Evolutionary conservation across 1,284 basidiomycete species (phyloP).

Genomic region (Sanguinoderma infundibulare): DNA sequence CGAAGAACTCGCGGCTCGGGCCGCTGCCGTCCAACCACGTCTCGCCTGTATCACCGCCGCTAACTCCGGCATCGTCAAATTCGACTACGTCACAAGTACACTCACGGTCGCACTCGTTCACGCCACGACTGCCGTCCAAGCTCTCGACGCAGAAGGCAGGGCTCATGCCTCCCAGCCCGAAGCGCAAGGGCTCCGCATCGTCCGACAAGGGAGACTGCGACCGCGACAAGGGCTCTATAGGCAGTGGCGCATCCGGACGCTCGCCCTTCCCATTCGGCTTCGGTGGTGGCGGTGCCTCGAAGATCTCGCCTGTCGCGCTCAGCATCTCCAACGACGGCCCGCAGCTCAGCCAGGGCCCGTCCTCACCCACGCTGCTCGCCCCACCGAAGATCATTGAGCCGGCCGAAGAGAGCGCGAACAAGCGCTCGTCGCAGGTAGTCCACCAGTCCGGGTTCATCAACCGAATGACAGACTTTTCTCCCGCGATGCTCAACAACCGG

Average conservation of each 20-base stretch:
- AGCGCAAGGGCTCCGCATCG: constrained; percentile 56
- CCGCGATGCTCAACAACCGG: constrained; percentile 37
- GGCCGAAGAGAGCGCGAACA: constrained; percentile 33
- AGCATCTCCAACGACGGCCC: constrained; percentile 18
- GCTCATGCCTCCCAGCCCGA: constrained; percentile 48
- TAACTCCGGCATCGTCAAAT: constrained; percentile 27
- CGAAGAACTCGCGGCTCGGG: constrained; percentile 30
- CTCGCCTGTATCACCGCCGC: constrained; percentile 32
- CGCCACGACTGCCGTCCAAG: constrained; percentile 72
- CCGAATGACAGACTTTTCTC: constrained; percentile 57
- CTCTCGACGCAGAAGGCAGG: constrained; percentile 54
- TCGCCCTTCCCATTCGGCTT: constrained; percentile 42
- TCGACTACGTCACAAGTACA: constrained; percentile 44
- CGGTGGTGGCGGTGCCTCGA: constrained; percentile 23
- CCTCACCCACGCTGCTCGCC: constrained; percentile 47
- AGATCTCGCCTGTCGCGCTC: constrained; percentile 21
- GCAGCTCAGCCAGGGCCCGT: constrained; percentile 28
- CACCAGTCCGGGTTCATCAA: constrained; percentile 78
- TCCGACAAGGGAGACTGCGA: constrained; percentile 42
- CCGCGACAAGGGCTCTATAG: constrained; percentile 29
- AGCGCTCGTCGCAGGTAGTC: constrained; percentile 77
- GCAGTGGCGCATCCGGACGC: constrained; percentile 29
- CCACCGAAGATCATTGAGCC: constrained; percentile 58
- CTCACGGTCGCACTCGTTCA: constrained; percentile 68
- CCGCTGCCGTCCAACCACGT: constrained; percentile 24